These are phyloP conservation scores for Excoecaria cochinchinensis DNA, from an alignment of 345 rosid genomes.

Conservation along the genomic window DNA sequence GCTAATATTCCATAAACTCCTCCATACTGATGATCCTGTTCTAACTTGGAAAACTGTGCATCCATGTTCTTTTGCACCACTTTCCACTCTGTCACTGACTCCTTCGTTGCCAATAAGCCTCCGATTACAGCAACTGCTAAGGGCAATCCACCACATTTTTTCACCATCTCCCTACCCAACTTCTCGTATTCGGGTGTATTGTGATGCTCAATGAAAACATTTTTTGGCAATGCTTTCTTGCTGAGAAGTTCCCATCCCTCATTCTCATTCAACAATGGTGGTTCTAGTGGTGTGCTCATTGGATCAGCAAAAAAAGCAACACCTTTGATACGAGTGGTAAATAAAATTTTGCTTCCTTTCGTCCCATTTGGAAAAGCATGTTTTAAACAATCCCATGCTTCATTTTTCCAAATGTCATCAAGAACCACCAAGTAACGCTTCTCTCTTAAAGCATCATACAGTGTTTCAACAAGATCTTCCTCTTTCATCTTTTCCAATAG, in stretches of 20 bases:
- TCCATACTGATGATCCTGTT: too few relatives aligned
- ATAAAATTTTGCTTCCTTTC: slow-evolving; percentile 1
- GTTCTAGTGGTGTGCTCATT: neutral
- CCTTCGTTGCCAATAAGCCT: too few relatives aligned
- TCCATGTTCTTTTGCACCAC: too few relatives aligned
- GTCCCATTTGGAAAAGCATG: slow-evolving; percentile 1
- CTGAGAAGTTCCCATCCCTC: slow-evolving; percentile 12
- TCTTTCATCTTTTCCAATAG: neutral
- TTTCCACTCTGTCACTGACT: too few relatives aligned
- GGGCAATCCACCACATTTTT: slow-evolving; percentile 23
- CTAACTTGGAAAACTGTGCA: too few relatives aligned
- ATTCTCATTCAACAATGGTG: slow-evolving; percentile 1
- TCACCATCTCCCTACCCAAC: slow-evolving; percentile 12
- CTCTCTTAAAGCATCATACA: neutral
- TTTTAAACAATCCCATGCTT: slow-evolving; percentile 7
- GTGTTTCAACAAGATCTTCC: neutral
- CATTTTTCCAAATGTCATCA: slow-evolving; percentile 20
- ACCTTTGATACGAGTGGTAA: neutral
- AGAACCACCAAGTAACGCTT: slow-evolving; percentile 2
- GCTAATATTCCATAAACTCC: too few relatives aligned
- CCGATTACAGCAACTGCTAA: too few relatives aligned
- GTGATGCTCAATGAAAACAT: neutral
- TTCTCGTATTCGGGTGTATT: neutral
- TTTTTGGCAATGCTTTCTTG: neutral
- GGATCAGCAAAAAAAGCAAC: slow-evolving; percentile 12